Conservation (phyloP, 176 grass and related monocot species). For the Oryza australiensis region DNA sequence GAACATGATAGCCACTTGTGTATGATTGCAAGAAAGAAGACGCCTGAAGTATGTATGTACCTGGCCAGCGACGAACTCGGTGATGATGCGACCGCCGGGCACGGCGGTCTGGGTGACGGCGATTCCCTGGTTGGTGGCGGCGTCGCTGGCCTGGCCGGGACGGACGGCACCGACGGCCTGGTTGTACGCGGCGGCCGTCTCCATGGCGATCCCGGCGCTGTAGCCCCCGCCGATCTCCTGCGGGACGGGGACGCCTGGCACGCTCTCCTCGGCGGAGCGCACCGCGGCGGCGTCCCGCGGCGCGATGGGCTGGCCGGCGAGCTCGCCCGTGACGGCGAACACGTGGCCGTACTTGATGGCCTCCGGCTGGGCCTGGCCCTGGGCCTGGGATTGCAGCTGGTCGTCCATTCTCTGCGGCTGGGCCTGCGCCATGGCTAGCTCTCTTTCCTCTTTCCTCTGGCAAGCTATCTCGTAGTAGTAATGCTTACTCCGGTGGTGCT, state of each 20-base stretch:
- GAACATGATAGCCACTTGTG: neutral
- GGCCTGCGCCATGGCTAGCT: neutral
- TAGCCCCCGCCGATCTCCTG: conserved; percentile 33
- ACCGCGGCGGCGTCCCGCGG: conserved; percentile 59
- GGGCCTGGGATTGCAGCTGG: neutral
- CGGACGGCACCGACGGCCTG: conserved; percentile 48
- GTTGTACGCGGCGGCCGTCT: conserved; percentile 58
- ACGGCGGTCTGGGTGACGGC: conserved; percentile 53
- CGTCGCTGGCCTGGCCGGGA: conserved; percentile 48
- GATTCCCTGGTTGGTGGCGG: conserved; percentile 37
- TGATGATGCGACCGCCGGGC: conserved; percentile 54
- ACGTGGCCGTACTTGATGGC: conserved; percentile 61
- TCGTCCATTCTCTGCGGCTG: neutral
- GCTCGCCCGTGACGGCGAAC: conserved; percentile 54
- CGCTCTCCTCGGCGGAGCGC: conserved; percentile 51
- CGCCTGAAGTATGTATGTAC: neutral
- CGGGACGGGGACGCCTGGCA: conserved; percentile 39
- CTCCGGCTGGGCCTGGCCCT: conserved; percentile 4
- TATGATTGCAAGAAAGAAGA: too few species aligned
- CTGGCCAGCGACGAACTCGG: conserved; percentile 67
- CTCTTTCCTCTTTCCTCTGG: neutral
- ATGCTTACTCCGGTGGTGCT: neutral
- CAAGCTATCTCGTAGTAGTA: neutral
- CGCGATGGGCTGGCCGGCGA: conserved; percentile 46
- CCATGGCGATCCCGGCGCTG: conserved; percentile 64